These are phyloP conservation scores for Cucurbita maxima DNA, from an alignment of 306 rosid genomes.

Conservation along the genomic window DNA sequence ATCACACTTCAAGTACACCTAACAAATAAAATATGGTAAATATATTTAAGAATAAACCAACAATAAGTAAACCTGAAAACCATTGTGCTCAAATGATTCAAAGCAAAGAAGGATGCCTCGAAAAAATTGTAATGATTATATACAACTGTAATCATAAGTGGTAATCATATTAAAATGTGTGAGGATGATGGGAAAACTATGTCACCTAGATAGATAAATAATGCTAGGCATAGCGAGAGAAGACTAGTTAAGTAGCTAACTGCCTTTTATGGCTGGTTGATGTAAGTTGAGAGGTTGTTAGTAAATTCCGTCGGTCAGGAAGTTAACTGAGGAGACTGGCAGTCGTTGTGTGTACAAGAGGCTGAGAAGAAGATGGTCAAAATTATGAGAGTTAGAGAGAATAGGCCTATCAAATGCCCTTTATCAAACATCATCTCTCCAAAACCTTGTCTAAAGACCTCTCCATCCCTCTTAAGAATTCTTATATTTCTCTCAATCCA, in stretches of 20 bases:
- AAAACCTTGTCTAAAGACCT: no score
- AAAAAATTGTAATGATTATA: neutral
- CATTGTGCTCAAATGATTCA: conserved; percentile 7
- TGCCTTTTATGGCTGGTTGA: neutral
- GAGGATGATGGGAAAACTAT: neutral
- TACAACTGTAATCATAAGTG: neutral
- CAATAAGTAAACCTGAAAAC: neutral
- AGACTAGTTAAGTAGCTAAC: neutral
- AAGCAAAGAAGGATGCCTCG: neutral
- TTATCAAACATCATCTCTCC: no score
- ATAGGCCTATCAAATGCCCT: neutral
- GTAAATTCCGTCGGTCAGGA: neutral
- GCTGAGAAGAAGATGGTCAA: neutral
- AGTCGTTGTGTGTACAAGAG: neutral
- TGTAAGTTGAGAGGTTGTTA: neutral
- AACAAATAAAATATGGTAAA: no score
- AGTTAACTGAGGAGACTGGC: neutral
- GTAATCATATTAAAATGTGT: neutral
- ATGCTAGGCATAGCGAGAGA: neutral
- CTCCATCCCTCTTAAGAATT: no score
- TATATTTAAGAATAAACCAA: neutral
- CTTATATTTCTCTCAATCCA: no score
- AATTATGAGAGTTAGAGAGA: neutral
- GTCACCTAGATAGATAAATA: neutral
- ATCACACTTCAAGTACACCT: no score